phyloP scores from a whole-genome alignment of 768 basidiomycete genomes.

The Hygrocybe punicea region DNA sequence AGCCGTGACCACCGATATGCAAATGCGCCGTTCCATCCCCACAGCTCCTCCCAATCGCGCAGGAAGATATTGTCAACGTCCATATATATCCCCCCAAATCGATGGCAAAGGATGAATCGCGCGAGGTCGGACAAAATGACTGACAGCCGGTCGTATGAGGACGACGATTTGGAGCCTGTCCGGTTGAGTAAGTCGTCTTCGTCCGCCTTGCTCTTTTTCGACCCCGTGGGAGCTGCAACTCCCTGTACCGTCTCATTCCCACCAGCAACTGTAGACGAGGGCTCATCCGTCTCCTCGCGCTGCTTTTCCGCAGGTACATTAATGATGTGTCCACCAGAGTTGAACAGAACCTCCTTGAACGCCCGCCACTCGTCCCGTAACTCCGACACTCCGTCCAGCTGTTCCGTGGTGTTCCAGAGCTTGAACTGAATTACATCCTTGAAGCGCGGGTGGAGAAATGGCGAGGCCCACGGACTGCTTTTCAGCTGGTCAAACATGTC shows the following conservation, averaged over 20 bases:
- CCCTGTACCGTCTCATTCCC: slow-evolving; percentile 17
- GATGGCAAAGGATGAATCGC: slow-evolving; percentile 93
- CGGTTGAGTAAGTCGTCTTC: slow-evolving; percentile 59
- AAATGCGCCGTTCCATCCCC: slow-evolving; percentile 95
- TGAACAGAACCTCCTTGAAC: slow-evolving; percentile 73
- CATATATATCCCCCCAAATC: slow-evolving; percentile 94
- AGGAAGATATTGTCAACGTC: slow-evolving; percentile 95
- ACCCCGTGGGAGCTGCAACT: slow-evolving; percentile 15
- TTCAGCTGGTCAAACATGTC: slow-evolving; percentile 85
- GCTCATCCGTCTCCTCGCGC: slow-evolving; percentile 12
- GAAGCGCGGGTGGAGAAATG: slow-evolving; percentile 91
- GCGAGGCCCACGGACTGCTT: slow-evolving; percentile 89
- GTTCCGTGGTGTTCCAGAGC: slow-evolving; percentile 98
- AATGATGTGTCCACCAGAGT: slow-evolving; percentile 77
- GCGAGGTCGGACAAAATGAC: slow-evolving; percentile 97
- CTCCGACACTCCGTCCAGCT: slow-evolving; percentile 88
- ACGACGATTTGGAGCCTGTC: slow-evolving; percentile 80
- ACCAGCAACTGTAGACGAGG: slow-evolving; percentile 2
- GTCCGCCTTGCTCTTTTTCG: slow-evolving; percentile 26
- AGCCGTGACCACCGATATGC: slow-evolving; percentile 95
- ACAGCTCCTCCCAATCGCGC: slow-evolving; percentile 97
- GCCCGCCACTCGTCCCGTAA: slow-evolving; percentile 86
- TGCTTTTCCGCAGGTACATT: slow-evolving; percentile 52
- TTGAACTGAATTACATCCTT: slow-evolving; percentile 91
- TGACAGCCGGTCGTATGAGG: slow-evolving; percentile 84